Evolutionary conservation across 1,284 basidiomycete genomes (phyloP).

Genomic region (Moniliella sp.): DNA sequence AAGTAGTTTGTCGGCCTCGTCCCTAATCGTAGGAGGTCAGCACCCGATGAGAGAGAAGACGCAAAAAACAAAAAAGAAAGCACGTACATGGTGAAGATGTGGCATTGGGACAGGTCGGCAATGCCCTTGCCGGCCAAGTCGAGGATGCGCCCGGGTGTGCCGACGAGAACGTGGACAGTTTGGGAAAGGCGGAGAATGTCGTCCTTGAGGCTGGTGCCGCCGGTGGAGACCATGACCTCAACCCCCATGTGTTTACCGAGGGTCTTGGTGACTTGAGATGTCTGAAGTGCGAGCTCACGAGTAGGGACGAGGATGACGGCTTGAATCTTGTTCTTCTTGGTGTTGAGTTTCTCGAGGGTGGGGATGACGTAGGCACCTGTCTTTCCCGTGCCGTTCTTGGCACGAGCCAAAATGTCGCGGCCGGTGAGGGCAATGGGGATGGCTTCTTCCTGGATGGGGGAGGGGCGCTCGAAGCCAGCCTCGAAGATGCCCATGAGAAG

Average conservation of each 20-base stretch:
- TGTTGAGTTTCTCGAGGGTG: conserved; percentile 73
- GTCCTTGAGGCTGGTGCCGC: conserved; percentile 89
- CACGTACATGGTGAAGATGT: conserved; percentile 46
- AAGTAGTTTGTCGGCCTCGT: conserved; percentile 93
- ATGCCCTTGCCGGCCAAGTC: conserved; percentile 86
- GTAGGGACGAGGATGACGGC: conserved; percentile 32
- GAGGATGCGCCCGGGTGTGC: conserved; percentile 63
- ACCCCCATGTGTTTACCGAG: conserved; percentile 83
- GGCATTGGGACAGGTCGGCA: conserved; percentile 78
- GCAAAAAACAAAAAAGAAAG: background rate
- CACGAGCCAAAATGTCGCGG: conserved; percentile 46
- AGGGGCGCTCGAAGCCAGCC: conserved; percentile 62
- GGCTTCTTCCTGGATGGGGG: conserved; percentile 89
- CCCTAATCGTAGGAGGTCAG: conserved; percentile 26
- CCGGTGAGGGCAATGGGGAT: conserved; percentile 45
- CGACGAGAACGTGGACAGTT: conserved; percentile 53
- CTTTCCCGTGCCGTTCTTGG: conserved; percentile 43
- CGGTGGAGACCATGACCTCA: conserved; percentile 97
- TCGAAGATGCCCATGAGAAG: conserved; percentile 34
- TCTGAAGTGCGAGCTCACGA: conserved; percentile 41
- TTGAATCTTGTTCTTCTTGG: conserved; percentile 70
- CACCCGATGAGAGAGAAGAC: background rate
- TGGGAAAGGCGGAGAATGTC: conserved; percentile 73
- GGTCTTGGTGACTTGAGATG: conserved; percentile 86
- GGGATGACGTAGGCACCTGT: conserved; percentile 97